phyloP scores from a whole-genome alignment of 805 yeast species.

The Candida vaughaniae region DNA sequence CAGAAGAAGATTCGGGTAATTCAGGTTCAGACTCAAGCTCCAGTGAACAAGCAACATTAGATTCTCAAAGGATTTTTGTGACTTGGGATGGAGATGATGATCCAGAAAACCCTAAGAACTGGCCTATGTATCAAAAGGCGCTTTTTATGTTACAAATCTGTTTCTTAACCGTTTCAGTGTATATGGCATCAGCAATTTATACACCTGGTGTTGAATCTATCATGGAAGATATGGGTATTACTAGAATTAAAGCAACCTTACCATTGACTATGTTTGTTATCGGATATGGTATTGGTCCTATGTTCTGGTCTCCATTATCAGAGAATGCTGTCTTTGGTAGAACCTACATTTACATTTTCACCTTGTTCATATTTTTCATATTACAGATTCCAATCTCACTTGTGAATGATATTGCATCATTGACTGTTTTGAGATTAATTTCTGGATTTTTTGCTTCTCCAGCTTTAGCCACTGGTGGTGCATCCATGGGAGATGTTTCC shows the following conservation, averaged over 20 bases:
- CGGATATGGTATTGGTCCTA: conserved; percentile 65
- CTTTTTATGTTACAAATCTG: conserved; percentile 28
- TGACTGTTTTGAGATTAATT: conserved; percentile 51
- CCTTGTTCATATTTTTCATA: conserved; percentile 49
- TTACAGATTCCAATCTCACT: conserved; percentile 60
- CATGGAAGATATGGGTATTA: conserved; percentile 43
- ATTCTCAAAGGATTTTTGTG: conserved; percentile 3
- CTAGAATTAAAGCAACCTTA: conserved; percentile 45
- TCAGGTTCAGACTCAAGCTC: background rate
- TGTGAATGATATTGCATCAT: conserved; percentile 48
- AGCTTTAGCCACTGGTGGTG: conserved; percentile 59
- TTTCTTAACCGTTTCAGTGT: conserved; percentile 31
- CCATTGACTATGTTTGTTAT: conserved; percentile 56
- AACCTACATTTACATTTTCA: conserved; percentile 46
- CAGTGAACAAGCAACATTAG: background rate
- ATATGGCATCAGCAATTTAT: conserved; percentile 56
- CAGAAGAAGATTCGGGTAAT: background rate
- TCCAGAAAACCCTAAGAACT: conserved; percentile 55
- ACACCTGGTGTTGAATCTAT: conserved; percentile 53
- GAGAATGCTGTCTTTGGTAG: conserved; percentile 58
- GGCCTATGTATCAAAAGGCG: conserved; percentile 45
- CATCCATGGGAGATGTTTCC: conserved; percentile 51
- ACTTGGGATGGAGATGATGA: conserved; percentile 31
- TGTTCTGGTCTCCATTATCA: conserved; percentile 58
- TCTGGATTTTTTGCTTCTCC: conserved; percentile 59